These are phyloP conservation scores for Rhizomucor miehei DNA, from an alignment of 371 early-diverging fungal genomes.

Conservation along the genomic window DNA sequence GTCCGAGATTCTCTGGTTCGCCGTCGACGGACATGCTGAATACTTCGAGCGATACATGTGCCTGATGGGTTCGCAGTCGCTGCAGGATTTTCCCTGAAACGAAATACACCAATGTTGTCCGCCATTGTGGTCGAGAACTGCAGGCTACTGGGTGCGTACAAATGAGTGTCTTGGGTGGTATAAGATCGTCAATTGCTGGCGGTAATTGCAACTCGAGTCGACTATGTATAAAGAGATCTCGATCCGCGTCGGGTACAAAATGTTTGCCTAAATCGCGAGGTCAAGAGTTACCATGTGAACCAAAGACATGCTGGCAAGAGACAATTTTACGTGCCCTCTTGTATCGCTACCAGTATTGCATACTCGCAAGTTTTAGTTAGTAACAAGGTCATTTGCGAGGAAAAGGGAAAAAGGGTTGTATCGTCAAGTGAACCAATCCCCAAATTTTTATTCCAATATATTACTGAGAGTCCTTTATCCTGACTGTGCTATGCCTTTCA, in stretches of 20 bases:
- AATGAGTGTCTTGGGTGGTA: constrained; percentile 38
- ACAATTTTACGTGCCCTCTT: constrained; percentile 8
- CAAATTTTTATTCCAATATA: too few relatives aligned
- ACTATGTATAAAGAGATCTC: constrained; percentile 35
- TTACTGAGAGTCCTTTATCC: too few relatives aligned
- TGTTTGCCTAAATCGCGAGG: constrained; percentile 18
- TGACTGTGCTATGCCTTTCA: constrained; percentile 27
- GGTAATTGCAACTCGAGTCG: constrained; percentile 33
- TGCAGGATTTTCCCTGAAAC: constrained; percentile 30
- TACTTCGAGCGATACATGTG: constrained; percentile 26
- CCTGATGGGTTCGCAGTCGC: constrained; percentile 18
- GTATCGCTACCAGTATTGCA: constrained; percentile 17
- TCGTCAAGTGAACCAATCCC: too few relatives aligned
- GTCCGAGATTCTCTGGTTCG: constrained; percentile 24
- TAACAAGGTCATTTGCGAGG: constrained; percentile 12
- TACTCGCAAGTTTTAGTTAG: constrained; percentile 17
- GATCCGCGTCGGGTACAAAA: constrained; percentile 22
- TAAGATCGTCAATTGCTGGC: constrained; percentile 36
- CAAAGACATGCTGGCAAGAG: not conserved
- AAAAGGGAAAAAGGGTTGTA: not conserved
- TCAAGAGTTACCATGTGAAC: not conserved
- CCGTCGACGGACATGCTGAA: constrained; percentile 11
- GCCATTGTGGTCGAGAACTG: constrained; percentile 23
- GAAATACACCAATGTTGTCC: constrained; percentile 40
- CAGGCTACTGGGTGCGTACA: constrained; percentile 25